Evolutionary conservation across 2,329 filamentous ascomycete genomes (phyloP), one percentile per base, ranked within the genome.

Genomic region (Fusarium sp.): DNA sequence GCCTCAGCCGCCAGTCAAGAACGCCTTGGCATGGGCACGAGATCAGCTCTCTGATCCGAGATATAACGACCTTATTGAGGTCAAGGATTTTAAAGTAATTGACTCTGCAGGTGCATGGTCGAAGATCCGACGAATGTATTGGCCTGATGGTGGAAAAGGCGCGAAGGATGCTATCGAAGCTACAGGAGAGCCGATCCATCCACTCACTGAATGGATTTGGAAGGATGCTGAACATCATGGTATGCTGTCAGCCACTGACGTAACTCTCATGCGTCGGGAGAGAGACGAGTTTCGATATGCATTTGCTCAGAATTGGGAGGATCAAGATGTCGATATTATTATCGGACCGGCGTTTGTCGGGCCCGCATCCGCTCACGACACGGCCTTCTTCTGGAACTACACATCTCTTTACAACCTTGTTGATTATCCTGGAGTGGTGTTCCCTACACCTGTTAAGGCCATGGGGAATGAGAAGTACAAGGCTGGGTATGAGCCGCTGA

Each of bases 361-460:
- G 3, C 53, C 59, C 0, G 59, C 63, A 13, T 53, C 50, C 38
- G 39, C 42, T 11, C 44, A 49, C 18, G 47, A 53, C 6, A 50
- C 60, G 7, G 52, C 3, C 82, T 83, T 84, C 41, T 89, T 69
- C 79, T 91, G 88, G 88, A 83, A 83, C 2, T 92, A 92, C 68
- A 90, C 87, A 0, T 80, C 83, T 3, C 84, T 88, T 63, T 92
- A 88, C 87, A 92, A 92, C 73, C 68, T 91, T 50, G 81, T 92
- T 7, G 89, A 92, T 74, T 90, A 90, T 76, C 87, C 89, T 2
- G 84, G 82, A 6, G 74, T 86, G 3, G 81, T 87, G 1, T 89
- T 92, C 68, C 89, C 89, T 0, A 85, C 85, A 3, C 69, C 56
- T 9, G 20, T 31, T 6, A 61, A 57, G 49, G 66, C 65, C 8